Percentiles rank a stretch among this genome's conserved stretches.
These are phyloP conservation scores for Baudoinia panamericana DNA, from an alignment of 495 filamentous ascomycete genomes.

Conservation along the genomic window DNA sequence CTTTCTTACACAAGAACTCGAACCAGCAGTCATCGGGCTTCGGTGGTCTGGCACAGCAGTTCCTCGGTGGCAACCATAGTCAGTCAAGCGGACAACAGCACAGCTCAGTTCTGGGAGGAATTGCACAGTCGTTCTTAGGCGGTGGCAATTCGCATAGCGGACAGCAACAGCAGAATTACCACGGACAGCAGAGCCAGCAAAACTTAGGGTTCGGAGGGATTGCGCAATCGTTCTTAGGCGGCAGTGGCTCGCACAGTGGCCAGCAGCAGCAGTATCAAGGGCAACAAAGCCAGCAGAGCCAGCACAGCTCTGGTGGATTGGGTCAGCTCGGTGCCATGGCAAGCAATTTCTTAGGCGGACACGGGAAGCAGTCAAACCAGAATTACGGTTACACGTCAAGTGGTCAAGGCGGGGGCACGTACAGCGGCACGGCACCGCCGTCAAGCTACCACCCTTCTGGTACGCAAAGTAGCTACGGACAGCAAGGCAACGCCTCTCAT, in stretches of 20 bases:
- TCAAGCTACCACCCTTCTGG: conserved; percentile 2
- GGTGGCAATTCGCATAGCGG: conserved; percentile 27
- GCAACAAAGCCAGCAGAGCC: conserved; percentile 8
- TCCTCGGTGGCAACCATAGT: conserved; percentile 31
- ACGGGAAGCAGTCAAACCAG: conserved; percentile 12
- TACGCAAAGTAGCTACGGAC: too few relatives aligned
- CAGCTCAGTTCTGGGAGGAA: conserved; percentile 17
- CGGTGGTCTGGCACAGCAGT: conserved; percentile 24
- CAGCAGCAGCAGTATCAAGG: conserved; percentile 21
- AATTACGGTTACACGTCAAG: conserved; percentile 21
- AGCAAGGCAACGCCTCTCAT: too few relatives aligned
- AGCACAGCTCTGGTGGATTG: conserved; percentile 23
- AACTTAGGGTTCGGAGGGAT: conserved; percentile 19
- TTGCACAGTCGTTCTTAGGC: conserved; percentile 31
- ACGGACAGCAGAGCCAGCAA: conserved; percentile 9
- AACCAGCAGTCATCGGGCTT: conserved; percentile 26
- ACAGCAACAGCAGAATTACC: neutral
- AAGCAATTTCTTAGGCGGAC: neutral
- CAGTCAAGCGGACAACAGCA: conserved; percentile 10
- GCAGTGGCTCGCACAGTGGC: conserved; percentile 20
- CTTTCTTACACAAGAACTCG: conserved; percentile 23
- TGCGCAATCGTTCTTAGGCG: conserved; percentile 29
- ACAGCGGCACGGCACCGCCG: conserved; percentile 16
- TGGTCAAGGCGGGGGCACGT: conserved; percentile 4
- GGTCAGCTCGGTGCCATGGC: neutral